Conservation (phyloP, 345 rosid species). For the Syzygium grande region DNA sequence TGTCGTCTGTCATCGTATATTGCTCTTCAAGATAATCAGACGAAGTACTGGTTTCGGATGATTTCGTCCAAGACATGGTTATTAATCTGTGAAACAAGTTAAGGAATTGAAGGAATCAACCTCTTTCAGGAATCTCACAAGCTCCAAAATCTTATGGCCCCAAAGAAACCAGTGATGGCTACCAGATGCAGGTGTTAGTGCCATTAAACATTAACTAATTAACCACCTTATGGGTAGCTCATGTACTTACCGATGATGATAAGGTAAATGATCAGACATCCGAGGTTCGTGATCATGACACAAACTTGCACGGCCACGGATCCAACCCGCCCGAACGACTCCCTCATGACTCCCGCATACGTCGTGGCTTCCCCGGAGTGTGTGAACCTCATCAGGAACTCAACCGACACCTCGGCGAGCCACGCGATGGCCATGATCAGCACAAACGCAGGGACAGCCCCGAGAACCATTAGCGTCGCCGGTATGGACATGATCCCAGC, state of each 20-base stretch:
- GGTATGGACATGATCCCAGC: constrained; percentile 96
- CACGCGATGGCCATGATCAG: constrained; percentile 51
- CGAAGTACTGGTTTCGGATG: neutral
- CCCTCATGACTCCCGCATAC: constrained; percentile 80
- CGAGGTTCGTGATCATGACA: constrained; percentile 66
- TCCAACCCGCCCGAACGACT: constrained; percentile 65
- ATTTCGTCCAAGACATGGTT: neutral
- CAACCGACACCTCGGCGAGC: constrained; percentile 68
- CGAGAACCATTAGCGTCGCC: constrained; percentile 72
- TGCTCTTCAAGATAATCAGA: neutral
- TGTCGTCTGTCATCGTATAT: neutral
- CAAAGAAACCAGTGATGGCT: neutral
- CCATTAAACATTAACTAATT: neutral
- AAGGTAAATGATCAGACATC: constrained; percentile 60
- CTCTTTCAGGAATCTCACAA: neutral
- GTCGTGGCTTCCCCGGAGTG: constrained; percentile 49
- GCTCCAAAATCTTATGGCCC: neutral
- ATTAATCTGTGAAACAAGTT: neutral
- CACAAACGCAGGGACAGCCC: constrained; percentile 65
- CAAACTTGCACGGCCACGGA: constrained; percentile 46
- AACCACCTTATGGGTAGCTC: neutral
- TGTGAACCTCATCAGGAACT: constrained; percentile 56
- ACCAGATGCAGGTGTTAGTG: neutral
- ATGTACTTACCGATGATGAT: constrained; percentile 62
- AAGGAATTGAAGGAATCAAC: neutral